phyloP scores from a whole-genome alignment of 2,329 filamentous ascomycete species.

The Cyphellophora europaea region DNA sequence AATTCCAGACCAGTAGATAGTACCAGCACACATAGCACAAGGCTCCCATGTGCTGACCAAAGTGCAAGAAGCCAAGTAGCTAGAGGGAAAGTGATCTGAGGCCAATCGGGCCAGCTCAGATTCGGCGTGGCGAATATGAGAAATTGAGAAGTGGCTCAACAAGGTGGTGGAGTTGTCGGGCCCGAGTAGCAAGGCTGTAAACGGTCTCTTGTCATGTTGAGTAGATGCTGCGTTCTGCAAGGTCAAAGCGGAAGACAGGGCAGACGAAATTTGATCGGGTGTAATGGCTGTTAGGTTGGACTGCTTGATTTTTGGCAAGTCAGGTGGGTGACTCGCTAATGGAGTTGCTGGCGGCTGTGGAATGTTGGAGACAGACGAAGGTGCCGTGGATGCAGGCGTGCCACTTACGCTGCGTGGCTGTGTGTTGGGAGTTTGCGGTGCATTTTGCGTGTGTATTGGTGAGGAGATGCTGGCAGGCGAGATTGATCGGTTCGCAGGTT shows the following conservation, averaged over 20 bases:
- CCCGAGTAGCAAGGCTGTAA: conserved; percentile 38
- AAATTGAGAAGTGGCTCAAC: conserved; percentile 40
- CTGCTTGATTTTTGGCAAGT: conserved; percentile 1
- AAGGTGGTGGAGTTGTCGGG: conserved; percentile 42
- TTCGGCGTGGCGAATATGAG: conserved; percentile 46
- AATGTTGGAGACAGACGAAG: background rate
- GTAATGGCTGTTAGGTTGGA: conserved; percentile 22
- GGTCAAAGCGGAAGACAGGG: conserved; percentile 29
- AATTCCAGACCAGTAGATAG: conserved; percentile 45
- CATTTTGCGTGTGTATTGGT: conserved; percentile 7
- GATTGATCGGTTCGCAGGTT: conserved; percentile 5
- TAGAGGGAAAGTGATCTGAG: conserved; percentile 37
- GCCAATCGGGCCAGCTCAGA: conserved; percentile 40
- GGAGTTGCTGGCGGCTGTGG: background rate
- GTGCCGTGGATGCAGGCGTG: conserved; percentile 7
- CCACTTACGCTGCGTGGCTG: conserved; percentile 1
- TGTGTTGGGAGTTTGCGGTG: conserved; percentile 2
- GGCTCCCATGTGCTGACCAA: conserved; percentile 47
- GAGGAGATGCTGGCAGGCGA: conserved; percentile 5
- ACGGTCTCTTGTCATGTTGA: conserved; percentile 38
- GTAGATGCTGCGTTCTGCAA: conserved; percentile 36
- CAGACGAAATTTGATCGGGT: conserved; percentile 29
- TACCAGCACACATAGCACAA: conserved; percentile 43
- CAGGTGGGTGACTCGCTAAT: conserved; percentile 1
- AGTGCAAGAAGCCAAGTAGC: conserved; percentile 41